Evolutionary conservation across 768 basidiomycete genomes (phyloP).

Genomic region (Strobilomyces confusus): DNA sequence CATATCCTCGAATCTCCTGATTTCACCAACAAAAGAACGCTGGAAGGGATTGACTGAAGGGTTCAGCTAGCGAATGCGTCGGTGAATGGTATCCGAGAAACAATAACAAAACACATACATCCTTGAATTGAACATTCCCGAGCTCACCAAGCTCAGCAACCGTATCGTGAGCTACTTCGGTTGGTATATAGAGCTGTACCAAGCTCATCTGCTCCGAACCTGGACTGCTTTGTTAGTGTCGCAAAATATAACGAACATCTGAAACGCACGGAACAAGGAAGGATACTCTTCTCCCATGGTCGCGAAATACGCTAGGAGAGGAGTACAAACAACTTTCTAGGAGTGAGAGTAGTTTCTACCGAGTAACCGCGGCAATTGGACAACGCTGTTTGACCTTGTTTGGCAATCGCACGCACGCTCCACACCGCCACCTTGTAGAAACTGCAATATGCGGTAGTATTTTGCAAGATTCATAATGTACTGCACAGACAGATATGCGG

Average conservation of each 20-base stretch:
- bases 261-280: constrained; percentile 66
- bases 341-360: background rate
- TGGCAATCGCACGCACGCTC: constrained; percentile 6
- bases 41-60: constrained; percentile 96
- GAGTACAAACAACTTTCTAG: background rate
- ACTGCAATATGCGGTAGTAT: background rate
- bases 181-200: constrained; percentile 94
- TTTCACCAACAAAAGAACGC: constrained; percentile 95
- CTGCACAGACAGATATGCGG: background rate
- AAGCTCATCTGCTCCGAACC: constrained; percentile 98
- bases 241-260: background rate
- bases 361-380: background rate
- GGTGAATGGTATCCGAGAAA: constrained; percentile 2
- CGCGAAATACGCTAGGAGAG: background rate
- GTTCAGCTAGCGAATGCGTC: constrained; percentile 61
- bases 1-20: constrained; percentile 94
- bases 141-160: constrained; percentile 94
- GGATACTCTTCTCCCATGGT: constrained; percentile 78
- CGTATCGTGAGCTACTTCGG: constrained; percentile 96
- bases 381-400: constrained; percentile 16
- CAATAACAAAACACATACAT: constrained; percentile 52
- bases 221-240: constrained; percentile 29
- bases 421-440: too few species aligned
- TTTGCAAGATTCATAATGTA: background rate
- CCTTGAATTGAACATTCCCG: constrained; percentile 95